phyloP scores from a whole-genome alignment of 371 early-diverging fungal species.

The Mortierella sp. region DNA sequence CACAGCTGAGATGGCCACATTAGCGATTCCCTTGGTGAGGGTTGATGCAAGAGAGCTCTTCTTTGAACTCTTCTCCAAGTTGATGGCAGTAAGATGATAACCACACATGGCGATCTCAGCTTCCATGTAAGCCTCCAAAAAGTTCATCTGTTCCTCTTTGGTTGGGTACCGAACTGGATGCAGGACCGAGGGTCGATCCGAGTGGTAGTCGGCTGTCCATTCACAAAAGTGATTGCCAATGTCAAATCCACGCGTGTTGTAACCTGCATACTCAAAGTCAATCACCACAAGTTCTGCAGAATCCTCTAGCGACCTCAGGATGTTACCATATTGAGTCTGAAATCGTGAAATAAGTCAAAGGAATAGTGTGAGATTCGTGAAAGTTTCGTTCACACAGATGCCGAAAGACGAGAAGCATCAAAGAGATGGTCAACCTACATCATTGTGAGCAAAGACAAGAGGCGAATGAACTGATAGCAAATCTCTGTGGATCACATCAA shows the following conservation, averaged over 20 bases:
- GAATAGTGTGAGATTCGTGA: neutral
- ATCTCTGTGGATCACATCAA: constrained; percentile 57
- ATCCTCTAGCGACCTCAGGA: constrained; percentile 62
- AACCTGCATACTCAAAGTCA: constrained; percentile 91
- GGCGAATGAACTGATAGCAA: constrained; percentile 62
- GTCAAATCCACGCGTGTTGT: constrained; percentile 84
- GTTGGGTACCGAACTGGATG: constrained; percentile 67
- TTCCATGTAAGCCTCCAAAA: constrained; percentile 76
- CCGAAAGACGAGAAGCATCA: too few species aligned
- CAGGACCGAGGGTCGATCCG: constrained; percentile 61
- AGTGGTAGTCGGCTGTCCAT: constrained; percentile 87
- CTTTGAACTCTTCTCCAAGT: constrained; percentile 14
- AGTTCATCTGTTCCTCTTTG: constrained; percentile 62
- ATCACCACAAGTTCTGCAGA: constrained; percentile 74
- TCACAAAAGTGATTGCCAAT: constrained; percentile 93
- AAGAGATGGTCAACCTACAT: too few species aligned
- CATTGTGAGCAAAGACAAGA: constrained; percentile 87
- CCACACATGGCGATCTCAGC: constrained; percentile 57
- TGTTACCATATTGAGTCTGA: constrained; percentile 86
- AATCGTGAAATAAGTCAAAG: neutral
- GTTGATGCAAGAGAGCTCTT: constrained; percentile 14
- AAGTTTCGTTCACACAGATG: neutral
- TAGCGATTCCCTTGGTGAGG: constrained; percentile 19
- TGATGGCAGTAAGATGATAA: constrained; percentile 49
- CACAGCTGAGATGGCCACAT: constrained; percentile 21